Evolutionary conservation across 495 filamentous ascomycete genomes (phyloP), one percentile per base, ranked within the genome.

Genomic region (Penicillium dipodomyicola): DNA sequence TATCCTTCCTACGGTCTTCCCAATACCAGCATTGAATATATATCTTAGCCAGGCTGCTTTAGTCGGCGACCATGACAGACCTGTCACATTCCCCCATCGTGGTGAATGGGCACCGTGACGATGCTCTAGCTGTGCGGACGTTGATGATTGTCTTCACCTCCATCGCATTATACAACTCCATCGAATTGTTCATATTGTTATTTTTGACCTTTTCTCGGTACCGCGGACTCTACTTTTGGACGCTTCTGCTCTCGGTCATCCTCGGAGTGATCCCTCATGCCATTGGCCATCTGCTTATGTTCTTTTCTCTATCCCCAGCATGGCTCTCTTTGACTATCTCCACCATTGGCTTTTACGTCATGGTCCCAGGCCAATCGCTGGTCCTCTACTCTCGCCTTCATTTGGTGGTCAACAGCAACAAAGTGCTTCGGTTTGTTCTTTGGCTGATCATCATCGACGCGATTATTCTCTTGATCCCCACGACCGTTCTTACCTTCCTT

Each of bases 301-400:
- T 82, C 51, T 84, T 84, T 54, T 55, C 67, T 42, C 52, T 77
- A 19, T 68, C 67, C 2, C 73, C 72, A 2, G 35, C 67, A 35
- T 71, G 74, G 70, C 35, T 78, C 7, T 65, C 64, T 4, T 61
- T 78, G 41, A 67, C 70, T 0, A 48, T 83, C 0, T 67, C 75
- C 40, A 75, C 75, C 15, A 65, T 83, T 37, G 84, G 84, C 0
- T 89, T 84, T 76, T 80, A 77, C 46, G 61, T 69, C 37, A 86
- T 87, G 83, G 82, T 88, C 0, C 82, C 83, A 0, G 83, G 82
- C 4, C 84, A 87, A 67, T 84, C 83, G n/a, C 57, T 88, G 14
- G 84, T 89, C 4, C 76, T 89, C 10, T 89, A 82, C 61, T 87
- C 84, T 4, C 81, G 86, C 10, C 78, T 89, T 0, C 82, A 87